Evolutionary conservation across 2,329 filamentous ascomycete species (phyloP), one percentile per base, ranked within the genome.

Genomic region (Trichoderma sp.): DNA sequence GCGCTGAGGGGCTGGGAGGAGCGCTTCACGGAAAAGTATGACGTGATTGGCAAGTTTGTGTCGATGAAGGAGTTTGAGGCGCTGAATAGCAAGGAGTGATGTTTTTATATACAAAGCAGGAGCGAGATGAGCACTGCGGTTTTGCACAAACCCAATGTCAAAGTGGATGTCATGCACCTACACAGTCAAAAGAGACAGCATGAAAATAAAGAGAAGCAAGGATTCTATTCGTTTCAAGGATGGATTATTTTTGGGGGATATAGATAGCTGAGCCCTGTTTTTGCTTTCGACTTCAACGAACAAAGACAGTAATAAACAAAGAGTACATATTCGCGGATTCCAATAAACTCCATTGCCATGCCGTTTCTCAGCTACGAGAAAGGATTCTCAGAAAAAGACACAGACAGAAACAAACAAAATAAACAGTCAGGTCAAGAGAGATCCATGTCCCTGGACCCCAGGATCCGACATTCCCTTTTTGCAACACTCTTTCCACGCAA

Each of bases 1-100:
- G 92, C 94, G 60, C 82, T 97, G 79, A 85, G 86, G 75, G 93
- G 92, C 2, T 99, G 96, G 96, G 94, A 97, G 83, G 93, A 96
- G 82, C 86, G 94, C 73, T 99, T 99, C 79, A 82, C 86, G 70
- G 92, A 95, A 80, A 98, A 99, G 85, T 99, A 99, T 80, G 83
- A 97, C 28, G 89, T 98, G n/a, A 93, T 99, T 16, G 96, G 96
- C 24, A 91, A 89, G 81, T 81, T 99, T 76, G 91, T 97, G 28
- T 80, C 86, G 1, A 82, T 80, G 28, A 80, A 75, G 3, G 82
- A 86, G 26, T 81, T 73, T 68, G 71, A 73, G 43, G 63, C 72
- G 52, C 54, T 68, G 64, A 52, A 28, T 30, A 61, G 61, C 49
- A 69, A 68, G 66, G 52, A 61, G 61, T 65, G 28, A 64, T 11